These are phyloP conservation scores for Beauveria asiatica DNA, from an alignment of 2,329 filamentous ascomycete species.

Conservation along the genomic window DNA sequence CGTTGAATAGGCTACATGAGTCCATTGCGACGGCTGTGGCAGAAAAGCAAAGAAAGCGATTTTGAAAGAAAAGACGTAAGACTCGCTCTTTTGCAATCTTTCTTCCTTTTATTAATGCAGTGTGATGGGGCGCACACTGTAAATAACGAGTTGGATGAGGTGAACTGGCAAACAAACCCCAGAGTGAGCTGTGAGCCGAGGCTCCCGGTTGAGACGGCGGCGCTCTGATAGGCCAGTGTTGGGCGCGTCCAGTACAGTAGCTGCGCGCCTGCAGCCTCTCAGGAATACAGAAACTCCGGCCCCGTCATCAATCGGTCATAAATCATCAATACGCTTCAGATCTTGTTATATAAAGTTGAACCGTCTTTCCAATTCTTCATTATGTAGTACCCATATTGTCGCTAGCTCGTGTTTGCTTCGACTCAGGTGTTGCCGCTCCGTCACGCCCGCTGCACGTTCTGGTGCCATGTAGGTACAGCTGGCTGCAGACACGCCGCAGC, in stretches of 20 bases:
- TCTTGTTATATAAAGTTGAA: too few relatives aligned
- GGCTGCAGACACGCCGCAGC: not conserved
- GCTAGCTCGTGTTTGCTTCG: too few relatives aligned
- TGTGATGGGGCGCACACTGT: not conserved
- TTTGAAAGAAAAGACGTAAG: too few relatives aligned
- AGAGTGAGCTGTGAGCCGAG: not conserved
- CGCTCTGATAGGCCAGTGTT: not conserved
- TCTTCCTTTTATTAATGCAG: not conserved
- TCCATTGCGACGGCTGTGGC: not conserved
- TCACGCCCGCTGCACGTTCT: not conserved
- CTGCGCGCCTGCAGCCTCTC: not conserved
- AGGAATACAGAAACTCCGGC: not conserved
- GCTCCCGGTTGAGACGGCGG: not conserved
- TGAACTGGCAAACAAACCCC: not conserved
- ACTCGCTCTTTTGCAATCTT: not conserved
- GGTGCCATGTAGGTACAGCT: not conserved
- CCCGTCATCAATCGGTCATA: too few relatives aligned
- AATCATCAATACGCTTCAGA: too few relatives aligned
- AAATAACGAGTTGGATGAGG: not conserved
- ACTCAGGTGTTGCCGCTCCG: not conserved
- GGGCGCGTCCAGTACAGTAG: not conserved
- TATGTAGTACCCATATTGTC: too few relatives aligned
- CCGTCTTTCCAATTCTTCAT: too few relatives aligned
- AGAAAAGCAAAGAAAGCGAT: not conserved
- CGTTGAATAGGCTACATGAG: conserved; percentile 40